Conservation (phyloP, 495 filamentous ascomycete genomes). For the Platismatia glauca region DNA sequence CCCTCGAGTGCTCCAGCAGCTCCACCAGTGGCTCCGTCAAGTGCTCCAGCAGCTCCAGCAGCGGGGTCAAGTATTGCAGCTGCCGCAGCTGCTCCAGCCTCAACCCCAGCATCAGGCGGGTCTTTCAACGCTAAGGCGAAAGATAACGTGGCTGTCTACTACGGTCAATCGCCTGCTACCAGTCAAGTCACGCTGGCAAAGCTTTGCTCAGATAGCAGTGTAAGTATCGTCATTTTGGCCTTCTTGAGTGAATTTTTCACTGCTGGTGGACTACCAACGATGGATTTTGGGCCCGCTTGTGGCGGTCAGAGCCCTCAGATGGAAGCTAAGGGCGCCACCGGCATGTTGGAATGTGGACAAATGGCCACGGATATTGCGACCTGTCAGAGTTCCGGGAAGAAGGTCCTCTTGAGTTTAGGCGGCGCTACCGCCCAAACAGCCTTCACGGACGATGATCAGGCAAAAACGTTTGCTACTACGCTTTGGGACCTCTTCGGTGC, state of each 20-base stretch:
- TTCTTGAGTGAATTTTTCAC: constrained; percentile 40
- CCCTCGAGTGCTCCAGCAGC: not conserved
- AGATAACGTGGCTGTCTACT: constrained; percentile 25
- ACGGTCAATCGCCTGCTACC: constrained; percentile 21
- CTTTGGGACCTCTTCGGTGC: constrained; percentile 48
- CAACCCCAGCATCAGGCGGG: constrained; percentile 8
- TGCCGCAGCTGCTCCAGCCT: not conserved
- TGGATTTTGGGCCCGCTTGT: constrained; percentile 27
- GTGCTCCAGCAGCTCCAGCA: not conserved
- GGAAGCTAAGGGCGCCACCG: constrained; percentile 20
- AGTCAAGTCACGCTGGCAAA: constrained; percentile 15
- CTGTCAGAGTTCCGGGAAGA: constrained; percentile 43
- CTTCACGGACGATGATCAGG: constrained; percentile 35
- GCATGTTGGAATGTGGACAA: constrained; percentile 34
- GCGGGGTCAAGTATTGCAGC: not conserved
- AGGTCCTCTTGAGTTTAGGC: constrained; percentile 42
- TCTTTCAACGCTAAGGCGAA: constrained; percentile 14
- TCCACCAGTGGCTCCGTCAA: not conserved
- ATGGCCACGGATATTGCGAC: constrained; percentile 38
- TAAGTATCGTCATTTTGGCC: constrained; percentile 44
- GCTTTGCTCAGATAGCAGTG: constrained; percentile 28
- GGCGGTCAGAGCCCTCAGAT: constrained; percentile 20
- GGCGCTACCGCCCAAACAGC: constrained; percentile 35
- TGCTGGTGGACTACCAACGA: constrained; percentile 25
- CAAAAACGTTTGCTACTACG: constrained; percentile 38